phyloP scores from a whole-genome alignment of 805 yeast genomes.

The Candida xiaguanensis region DNA sequence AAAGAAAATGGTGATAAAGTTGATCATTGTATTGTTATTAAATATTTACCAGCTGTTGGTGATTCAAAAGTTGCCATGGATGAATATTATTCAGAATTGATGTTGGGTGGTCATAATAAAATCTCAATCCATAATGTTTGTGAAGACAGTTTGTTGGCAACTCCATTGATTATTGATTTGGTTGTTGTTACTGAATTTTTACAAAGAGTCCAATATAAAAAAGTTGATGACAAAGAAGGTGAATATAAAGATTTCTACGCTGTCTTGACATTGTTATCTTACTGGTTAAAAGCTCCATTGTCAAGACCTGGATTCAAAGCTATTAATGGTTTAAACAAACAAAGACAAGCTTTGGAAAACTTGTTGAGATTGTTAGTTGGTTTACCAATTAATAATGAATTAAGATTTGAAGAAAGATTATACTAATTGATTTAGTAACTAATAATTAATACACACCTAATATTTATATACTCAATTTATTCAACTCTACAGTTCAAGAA shows the following conservation, averaged over 20 bases:
- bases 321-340: slow-evolving; percentile 92
- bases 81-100: slow-evolving; percentile 92
- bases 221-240: slow-evolving; percentile 43
- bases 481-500: background rate
- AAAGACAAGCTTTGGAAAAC: slow-evolving; percentile 89
- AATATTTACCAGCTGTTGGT: slow-evolving; percentile 90
- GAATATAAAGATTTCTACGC: slow-evolving; percentile 71
- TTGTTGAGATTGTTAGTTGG: slow-evolving; percentile 87
- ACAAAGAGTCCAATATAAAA: slow-evolving; percentile 78
- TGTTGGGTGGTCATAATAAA: slow-evolving; percentile 97
- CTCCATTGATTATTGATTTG: slow-evolving; percentile 90
- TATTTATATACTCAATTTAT: background rate
- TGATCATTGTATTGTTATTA: slow-evolving; percentile 94
- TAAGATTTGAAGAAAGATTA: slow-evolving; percentile 93
- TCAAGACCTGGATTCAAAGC: slow-evolving; percentile 88
- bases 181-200: slow-evolving; percentile 87
- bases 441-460: background rate
- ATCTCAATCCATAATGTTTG: slow-evolving; percentile 93
- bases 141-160: slow-evolving; percentile 92
- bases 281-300: slow-evolving; percentile 96
- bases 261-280: slow-evolving; percentile 79
- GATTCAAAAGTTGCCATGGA: slow-evolving; percentile 98
- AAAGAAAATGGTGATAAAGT: slow-evolving; percentile 71
- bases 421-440: slow-evolving; percentile 2
- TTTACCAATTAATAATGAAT: slow-evolving; percentile 82